Base-by-base conservation (phyloP, 257 asterid species). In the Solanum paucissectum region DNA sequence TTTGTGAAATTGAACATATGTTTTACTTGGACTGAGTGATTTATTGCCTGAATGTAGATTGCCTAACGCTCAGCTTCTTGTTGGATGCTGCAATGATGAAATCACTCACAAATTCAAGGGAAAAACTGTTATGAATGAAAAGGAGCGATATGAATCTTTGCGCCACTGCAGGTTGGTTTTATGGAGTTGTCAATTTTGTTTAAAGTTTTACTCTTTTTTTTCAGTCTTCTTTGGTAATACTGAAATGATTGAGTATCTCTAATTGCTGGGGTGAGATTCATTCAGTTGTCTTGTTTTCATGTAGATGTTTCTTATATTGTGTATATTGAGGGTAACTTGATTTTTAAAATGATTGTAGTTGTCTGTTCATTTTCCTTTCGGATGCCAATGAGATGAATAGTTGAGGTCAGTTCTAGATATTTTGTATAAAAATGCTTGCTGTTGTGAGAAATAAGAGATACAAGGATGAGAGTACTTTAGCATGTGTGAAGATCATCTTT, bases 51-150 rank as follows among this genome's bases (percentile, higher is more conserved):
- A 25, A 29, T 91, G 34, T 88, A 97, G 99, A 93, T 95, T 95
- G 83, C 98, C 98, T 23, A 92, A 94, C 89, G 88, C 98, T 40
- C 92, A 93, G 90, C 94, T 97, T 91, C 90, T 97, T 74, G 99
- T 97, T 86, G 99, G 99, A 40, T 93, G 98, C 90, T 97, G 98
- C 94, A 97, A 90, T 74, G 99, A 95, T 85, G 98, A 94, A 88
- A 90, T 90, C 73, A 97, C 99, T 21, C 98, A 95, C 94, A 95
- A 90, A 93, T 95, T 8, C 93, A 97, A 97, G 93, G 99, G 99
- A 49, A 97, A 95, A 92, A 97, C 99, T 25, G 99, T 97, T 84
- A 97, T 97, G 98, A 95, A 92, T 4, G 98, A 90, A 5, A 46
- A 85, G 38, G 99, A 97, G 92, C 98, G 99, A 34, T 95, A 95